Evolutionary conservation across 768 basidiomycete species (phyloP).

Genomic region (Lanmaoa pseudosensibilis): DNA sequence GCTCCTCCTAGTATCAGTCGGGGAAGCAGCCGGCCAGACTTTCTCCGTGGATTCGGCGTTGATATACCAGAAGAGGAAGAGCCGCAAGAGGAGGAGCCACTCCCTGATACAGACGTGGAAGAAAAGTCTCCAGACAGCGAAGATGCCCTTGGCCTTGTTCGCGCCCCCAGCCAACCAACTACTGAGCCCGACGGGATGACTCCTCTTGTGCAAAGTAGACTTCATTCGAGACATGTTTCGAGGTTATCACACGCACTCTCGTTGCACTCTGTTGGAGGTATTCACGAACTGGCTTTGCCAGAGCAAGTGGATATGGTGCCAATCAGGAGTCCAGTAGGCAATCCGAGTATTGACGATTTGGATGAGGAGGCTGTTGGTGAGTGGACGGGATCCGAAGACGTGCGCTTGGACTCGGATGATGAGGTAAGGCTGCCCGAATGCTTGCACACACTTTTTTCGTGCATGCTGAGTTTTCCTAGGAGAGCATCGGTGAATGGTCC

Average conservation of each 20-base stretch:
- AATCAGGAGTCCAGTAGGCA: conserved; percentile 33
- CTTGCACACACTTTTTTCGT: not conserved
- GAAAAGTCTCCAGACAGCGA: conserved; percentile 42
- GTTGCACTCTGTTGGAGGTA: conserved; percentile 58
- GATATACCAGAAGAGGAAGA: conserved; percentile 79
- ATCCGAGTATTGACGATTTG: conserved; percentile 35
- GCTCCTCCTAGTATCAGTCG: conserved; percentile 43
- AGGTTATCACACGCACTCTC: conserved; percentile 67
- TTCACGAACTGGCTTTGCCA: conserved; percentile 36
- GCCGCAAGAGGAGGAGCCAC: conserved; percentile 47
- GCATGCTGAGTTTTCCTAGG: conserved; percentile 22
- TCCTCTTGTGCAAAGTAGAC: conserved; percentile 49
- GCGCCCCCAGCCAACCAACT: conserved; percentile 26
- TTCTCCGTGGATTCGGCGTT: conserved; percentile 75
- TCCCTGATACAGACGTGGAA: conserved; percentile 30
- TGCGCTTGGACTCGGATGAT: conserved; percentile 60
- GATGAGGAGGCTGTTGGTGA: conserved; percentile 53
- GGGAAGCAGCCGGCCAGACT: conserved; percentile 66
- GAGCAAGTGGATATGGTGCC: conserved; percentile 32
- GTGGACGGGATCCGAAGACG: conserved; percentile 84
- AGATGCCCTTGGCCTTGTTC: conserved; percentile 25
- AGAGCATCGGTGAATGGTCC: conserved; percentile 88
- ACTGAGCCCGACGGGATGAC: conserved; percentile 42
- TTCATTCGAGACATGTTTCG: conserved; percentile 72
- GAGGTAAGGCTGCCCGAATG: conserved; percentile 48